A percentile compares a stretch with the other conserved stretches of the same genome.
These are phyloP conservation scores for Leucosporidium creatinivorum DNA, from an alignment of 768 basidiomycete genomes.

Conservation along the genomic window DNA sequence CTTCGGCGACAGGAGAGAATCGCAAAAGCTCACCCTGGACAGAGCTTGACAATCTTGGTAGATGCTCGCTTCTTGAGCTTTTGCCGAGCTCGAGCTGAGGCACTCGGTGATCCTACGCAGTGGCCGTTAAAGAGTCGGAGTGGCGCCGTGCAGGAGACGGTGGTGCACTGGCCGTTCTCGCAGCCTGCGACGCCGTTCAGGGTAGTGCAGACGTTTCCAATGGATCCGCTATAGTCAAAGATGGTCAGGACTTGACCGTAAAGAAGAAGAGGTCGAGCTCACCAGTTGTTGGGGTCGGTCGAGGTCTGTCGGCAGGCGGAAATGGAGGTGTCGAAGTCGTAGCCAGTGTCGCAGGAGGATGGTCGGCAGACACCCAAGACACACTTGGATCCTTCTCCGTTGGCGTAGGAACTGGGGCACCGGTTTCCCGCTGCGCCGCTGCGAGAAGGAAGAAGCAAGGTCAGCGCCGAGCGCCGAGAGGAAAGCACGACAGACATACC, in stretches of 20 bases:
- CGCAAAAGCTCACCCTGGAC: slow-evolving; percentile 9
- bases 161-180: slow-evolving; percentile 5
- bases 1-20: neutral
- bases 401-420: slow-evolving; percentile 18
- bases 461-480: neutral
- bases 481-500: slow-evolving; percentile 4
- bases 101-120: slow-evolving; percentile 18
- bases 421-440: slow-evolving; percentile 13
- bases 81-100: slow-evolving; percentile 2
- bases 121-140: slow-evolving; percentile 7
- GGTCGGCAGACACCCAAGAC: slow-evolving; percentile 18
- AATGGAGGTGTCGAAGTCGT: slow-evolving; percentile 14
- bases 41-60: slow-evolving; percentile 11
- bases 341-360: slow-evolving; percentile 11
- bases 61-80: slow-evolving; percentile 10
- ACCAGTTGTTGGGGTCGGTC: slow-evolving; percentile 22
- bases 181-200: slow-evolving; percentile 10
- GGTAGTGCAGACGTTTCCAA: slow-evolving; percentile 19
- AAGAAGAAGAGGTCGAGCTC: neutral
- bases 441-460: neutral
- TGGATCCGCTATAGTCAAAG: slow-evolving; percentile 5
- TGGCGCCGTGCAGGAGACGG: slow-evolving; percentile 7
- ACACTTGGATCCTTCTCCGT: slow-evolving; percentile 23
- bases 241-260: neutral
- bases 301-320: slow-evolving; percentile 9